Evolutionary conservation across 805 yeast genomes (phyloP).

Genomic region (Komagataella kurtzmanii): DNA sequence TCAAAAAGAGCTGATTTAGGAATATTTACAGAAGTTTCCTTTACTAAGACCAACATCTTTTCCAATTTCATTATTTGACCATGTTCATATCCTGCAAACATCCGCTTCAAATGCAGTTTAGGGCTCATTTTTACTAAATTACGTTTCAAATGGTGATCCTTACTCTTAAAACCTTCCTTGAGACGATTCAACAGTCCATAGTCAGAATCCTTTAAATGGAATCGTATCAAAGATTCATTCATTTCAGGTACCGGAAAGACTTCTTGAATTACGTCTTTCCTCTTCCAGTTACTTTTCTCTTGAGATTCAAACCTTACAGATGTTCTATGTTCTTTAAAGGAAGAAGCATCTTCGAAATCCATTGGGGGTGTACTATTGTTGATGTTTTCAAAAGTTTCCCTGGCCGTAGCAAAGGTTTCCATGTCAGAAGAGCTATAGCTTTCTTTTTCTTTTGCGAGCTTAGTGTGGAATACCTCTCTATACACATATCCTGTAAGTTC

Average conservation of each 20-base stretch:
- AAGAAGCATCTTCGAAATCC: background rate
- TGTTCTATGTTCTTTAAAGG: background rate
- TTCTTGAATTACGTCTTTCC: background rate
- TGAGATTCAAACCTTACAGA: background rate
- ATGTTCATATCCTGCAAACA: conserved; percentile 11
- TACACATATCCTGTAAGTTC: background rate
- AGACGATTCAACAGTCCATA: background rate
- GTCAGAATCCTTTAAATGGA: background rate
- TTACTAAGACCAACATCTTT: conserved; percentile 55
- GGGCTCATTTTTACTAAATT: background rate
- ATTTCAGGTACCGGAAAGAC: background rate
- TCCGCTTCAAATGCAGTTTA: background rate
- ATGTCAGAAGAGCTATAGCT: background rate
- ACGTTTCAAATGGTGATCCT: background rate
- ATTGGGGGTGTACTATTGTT: background rate
- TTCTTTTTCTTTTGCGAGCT: background rate
- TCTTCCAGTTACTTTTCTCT: background rate
- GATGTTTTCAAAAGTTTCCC: background rate
- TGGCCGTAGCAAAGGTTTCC: background rate
- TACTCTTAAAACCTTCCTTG: background rate
- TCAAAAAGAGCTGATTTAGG: conserved; percentile 6
- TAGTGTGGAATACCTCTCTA: background rate
- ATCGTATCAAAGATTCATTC: background rate
- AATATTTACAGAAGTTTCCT: conserved; percentile 12
- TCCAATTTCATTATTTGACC: conserved; percentile 61